Conservation (phyloP, 2,329 filamentous ascomycete genomes). For the Colletotrichum caudatum region DNA sequence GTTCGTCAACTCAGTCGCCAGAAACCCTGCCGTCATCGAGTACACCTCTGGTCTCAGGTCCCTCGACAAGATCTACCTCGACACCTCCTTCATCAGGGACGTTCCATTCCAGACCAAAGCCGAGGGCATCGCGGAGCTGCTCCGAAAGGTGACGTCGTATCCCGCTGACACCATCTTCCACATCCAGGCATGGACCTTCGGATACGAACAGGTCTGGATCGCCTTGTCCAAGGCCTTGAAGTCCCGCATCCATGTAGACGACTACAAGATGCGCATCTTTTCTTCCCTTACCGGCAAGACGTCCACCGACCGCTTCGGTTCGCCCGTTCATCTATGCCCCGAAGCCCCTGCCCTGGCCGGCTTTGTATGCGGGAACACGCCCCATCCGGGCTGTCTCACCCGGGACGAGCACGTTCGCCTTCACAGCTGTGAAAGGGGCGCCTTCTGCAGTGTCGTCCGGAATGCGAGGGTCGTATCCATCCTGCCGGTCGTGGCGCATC, state of each 20-base stretch:
- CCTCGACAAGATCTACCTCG: constrained; percentile 87
- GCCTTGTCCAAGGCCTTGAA: constrained; percentile 78
- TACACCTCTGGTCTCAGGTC: constrained; percentile 75
- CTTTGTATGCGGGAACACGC: constrained; percentile 78
- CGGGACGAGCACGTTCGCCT: constrained; percentile 71
- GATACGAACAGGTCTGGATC: constrained; percentile 92
- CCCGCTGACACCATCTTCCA: constrained; percentile 83
- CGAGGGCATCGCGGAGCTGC: constrained; percentile 79
- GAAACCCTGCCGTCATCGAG: constrained; percentile 79
- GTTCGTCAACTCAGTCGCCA: constrained; percentile 81
- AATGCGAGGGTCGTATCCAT: constrained; percentile 76
- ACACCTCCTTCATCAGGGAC: constrained; percentile 78
- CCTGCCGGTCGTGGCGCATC: constrained; percentile 78
- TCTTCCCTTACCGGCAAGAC: constrained; percentile 66
- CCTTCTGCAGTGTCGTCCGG: constrained; percentile 64
- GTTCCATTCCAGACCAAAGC: constrained; percentile 71
- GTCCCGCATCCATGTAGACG: constrained; percentile 82
- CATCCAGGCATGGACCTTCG: constrained; percentile 89
- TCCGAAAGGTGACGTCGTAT: constrained; percentile 76
- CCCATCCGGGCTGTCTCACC: constrained; percentile 79
- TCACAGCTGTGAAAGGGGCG: constrained; percentile 87
- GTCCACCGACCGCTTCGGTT: constrained; percentile 54
- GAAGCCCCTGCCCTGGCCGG: constrained; percentile 79
- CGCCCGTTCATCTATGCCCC: constrained; percentile 59
- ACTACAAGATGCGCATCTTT: constrained; percentile 83